Percentiles rank a stretch among this genome's conserved stretches.
phyloP scores from a whole-genome alignment of 2,329 filamentous ascomycete genomes.

The Exophiala dermatitidis region DNA sequence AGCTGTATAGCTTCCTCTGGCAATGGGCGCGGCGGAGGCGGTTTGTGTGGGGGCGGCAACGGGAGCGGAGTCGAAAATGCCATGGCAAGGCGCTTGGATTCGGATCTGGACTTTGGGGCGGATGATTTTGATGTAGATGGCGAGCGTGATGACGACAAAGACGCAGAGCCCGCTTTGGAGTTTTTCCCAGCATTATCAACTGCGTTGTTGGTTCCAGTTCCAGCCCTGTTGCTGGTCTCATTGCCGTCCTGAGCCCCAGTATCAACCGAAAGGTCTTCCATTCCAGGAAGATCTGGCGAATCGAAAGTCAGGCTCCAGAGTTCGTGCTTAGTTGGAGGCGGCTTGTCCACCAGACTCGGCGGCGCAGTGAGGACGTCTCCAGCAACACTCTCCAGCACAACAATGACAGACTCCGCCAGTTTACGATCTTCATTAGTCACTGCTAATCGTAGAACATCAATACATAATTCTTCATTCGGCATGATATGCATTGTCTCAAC shows the following conservation, averaged over 20 bases:
- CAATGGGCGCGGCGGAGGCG: slow-evolving; percentile 2
- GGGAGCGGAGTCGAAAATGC: slow-evolving; percentile 6
- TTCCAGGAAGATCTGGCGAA: slow-evolving; percentile 4
- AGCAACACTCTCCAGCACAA: slow-evolving; percentile 15
- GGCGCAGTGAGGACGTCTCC: slow-evolving; percentile 3
- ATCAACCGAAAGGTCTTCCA: background rate
- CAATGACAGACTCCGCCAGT: slow-evolving; percentile 12
- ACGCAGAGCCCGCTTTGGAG: too few relatives aligned
- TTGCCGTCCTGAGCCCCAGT: background rate
- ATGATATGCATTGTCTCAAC: slow-evolving; percentile 55
- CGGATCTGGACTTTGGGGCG: background rate
- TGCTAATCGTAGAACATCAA: slow-evolving; percentile 13
- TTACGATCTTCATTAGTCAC: slow-evolving; percentile 9
- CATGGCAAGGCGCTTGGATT: background rate
- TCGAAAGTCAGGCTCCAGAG: background rate
- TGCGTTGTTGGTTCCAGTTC: background rate
- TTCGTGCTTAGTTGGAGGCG: background rate
- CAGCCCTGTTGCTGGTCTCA: too few relatives aligned
- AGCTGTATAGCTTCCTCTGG: slow-evolving; percentile 5
- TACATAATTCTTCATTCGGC: slow-evolving; percentile 34
- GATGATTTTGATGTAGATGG: background rate
- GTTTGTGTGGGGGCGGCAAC: background rate
- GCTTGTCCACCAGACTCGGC: background rate
- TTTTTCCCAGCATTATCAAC: background rate
- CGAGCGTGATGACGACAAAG: background rate